Evolutionary conservation across 2,329 filamentous ascomycete genomes (phyloP), one percentile per base, ranked within the genome.

Genomic region (Akanthomyces lecanii): DNA sequence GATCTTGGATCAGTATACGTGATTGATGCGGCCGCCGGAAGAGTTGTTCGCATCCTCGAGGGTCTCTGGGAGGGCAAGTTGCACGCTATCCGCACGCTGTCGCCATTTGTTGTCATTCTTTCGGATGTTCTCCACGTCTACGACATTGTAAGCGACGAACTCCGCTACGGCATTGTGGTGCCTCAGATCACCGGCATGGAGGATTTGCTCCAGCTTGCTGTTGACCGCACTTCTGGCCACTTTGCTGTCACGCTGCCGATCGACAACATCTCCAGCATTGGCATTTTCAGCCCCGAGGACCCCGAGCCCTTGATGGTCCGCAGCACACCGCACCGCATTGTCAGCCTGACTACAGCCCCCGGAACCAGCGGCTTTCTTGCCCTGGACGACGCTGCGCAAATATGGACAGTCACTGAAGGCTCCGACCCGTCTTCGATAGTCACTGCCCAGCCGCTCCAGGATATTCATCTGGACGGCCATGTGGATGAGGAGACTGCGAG

Each of bases 81-180:
- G 8, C 83, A 86, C 63, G 85, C 84, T n/a, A 76, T 96, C 36
- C 85, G 82, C 5, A 88, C 96, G 60, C 76, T 95, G 2, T 88
- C 87, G 2, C 87, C 88, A 28, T 88, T 89, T 70, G 77, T 99
- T 21, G 80, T 98, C 63, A 83, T 90, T 52, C 78, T 97, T 1
- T 91, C 91, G 0, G 82, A 89, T 50, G 83, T 86, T 33, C 81
- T 97, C 10, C 81, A 86, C 47, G 88, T 97, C 42, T 97, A 92
- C 80, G 90, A 99, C 73, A 83, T 96, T 12, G 90, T 98, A 8
- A 82, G 87, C 57, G 90, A 96, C 69, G 83, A 88, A 68, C 81
- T 93, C 53, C 83, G 85, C 42, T 92, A 89, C 70, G 85, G 85
- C 55, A 80, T 89, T 57, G 77, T 82, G 30, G 77, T 92, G 16